Evolutionary conservation across 108 stramenopile genomes (phyloP), one percentile per base, ranked within the genome.

Genomic region (Mayamaea pseudoterrestris): DNA sequence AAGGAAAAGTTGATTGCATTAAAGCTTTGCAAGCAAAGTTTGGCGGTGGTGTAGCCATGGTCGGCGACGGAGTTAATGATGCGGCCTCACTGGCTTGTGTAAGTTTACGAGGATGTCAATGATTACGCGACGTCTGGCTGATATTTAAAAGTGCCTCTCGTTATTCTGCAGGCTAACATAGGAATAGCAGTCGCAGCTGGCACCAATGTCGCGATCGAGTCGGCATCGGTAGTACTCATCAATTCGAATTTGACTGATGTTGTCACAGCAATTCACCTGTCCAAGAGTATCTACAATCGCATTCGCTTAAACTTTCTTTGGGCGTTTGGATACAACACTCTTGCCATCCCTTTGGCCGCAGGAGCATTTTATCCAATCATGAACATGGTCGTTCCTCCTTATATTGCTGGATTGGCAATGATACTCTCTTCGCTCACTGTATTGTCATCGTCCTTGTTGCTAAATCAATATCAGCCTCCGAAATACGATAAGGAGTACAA

Each of bases 61-160:
- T 99, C 0, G 98, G 98, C 8, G 98, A 99, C 53, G 98, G 98
- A 0, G 82, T 99, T 47, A n/a, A n/a, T n/a, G n/a, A n/a, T n/a
- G n/a, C n/a, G n/a, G n/a, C n/a, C n/a, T n/a, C n/a, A n/a, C n/a
- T n/a, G n/a, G n/a, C n/a, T n/a, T n/a, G n/a, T n/a, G n/a, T n/a
- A n/a, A n/a, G n/a, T n/a, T n/a, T n/a, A n/a, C n/a, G n/a, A n/a
- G n/a, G n/a, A n/a, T n/a, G n/a, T n/a, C n/a, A n/a, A n/a, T n/a
- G n/a, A n/a, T n/a, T n/a, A n/a, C n/a, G n/a, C n/a, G n/a, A n/a
- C n/a, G n/a, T n/a, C n/a, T n/a, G n/a, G n/a, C n/a, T n/a, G n/a
- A n/a, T 14, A 20, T 8, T 25, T 44, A 2, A 99, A 99, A 55
- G 98, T 98, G 60, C 60, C 89, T 12, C 88, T 94, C 13, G 95